A percentile compares a stretch with the other conserved stretches of the same genome.
Conservation (phyloP, 2,329 filamentous ascomycete genomes). For the Aureobasidium uvarum region DNA sequence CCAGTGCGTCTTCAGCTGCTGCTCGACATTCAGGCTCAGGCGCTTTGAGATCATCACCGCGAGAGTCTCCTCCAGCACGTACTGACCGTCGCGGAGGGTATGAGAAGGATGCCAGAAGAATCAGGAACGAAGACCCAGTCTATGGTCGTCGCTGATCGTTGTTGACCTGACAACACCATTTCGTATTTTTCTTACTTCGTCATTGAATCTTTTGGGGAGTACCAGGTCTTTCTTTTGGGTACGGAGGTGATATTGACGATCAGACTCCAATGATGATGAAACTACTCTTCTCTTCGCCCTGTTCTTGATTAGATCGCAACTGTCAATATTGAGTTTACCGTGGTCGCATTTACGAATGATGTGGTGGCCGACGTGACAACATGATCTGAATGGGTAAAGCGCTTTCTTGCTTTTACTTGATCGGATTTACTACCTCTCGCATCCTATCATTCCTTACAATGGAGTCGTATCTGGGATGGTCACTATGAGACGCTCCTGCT, state of each 20-base stretch:
- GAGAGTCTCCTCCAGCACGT: slow-evolving; percentile 12
- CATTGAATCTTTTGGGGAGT: background rate
- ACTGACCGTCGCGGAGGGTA: slow-evolving; percentile 27
- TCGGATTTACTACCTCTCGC: background rate
- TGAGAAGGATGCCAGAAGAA: slow-evolving; percentile 31
- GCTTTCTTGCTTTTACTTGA: background rate
- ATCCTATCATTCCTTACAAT: background rate
- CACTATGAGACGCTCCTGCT: background rate
- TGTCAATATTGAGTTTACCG: background rate
- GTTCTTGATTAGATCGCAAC: background rate
- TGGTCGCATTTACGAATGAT: background rate
- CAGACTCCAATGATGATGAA: slow-evolving; percentile 6
- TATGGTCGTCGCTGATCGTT: slow-evolving; percentile 39
- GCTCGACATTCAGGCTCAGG: slow-evolving; percentile 19
- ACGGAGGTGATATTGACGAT: background rate
- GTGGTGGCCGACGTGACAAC: too few relatives aligned
- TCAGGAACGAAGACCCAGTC: slow-evolving; percentile 38
- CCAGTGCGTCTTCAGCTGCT: background rate
- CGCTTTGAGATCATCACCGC: slow-evolving; percentile 3
- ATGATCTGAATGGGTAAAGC: too few relatives aligned
- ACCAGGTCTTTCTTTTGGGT: background rate
- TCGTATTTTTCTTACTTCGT: slow-evolving; percentile 19
- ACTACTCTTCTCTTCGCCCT: background rate
- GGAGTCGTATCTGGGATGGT: background rate
- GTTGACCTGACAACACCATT: background rate